Base-by-base conservation (phyloP, 495 filamentous ascomycete genomes). In the Annulohypoxylon bovei region DNA sequence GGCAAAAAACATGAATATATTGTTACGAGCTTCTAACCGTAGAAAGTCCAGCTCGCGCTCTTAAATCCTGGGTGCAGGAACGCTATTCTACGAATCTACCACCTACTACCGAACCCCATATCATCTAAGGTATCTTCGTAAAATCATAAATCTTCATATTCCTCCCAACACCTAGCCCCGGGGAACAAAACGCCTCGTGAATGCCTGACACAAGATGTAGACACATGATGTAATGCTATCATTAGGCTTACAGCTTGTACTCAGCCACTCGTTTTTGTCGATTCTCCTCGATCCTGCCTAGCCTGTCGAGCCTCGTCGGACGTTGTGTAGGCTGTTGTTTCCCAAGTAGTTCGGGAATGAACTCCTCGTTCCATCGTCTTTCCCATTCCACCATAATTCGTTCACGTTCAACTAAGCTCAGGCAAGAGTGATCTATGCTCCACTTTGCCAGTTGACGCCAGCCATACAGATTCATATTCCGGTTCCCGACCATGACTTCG, bases 401-500 rank as follows among this genome's bases (percentile, higher is more conserved):
- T 7, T 71, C 49, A 50, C 60, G 74, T 56, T 82, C 73, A 6
- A 74, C 75, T 20, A 65, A 52, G 56, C 75, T 75, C 75, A 87
- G 71, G 71, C 83, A 86, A 4, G 85, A 78, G 67, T 88, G 83
- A 54, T 85, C 79, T 33, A 88, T 77, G 62, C 85, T 87, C 85
- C 85, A 87, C 72, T 79, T 75, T 14, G 79, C 79, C n/a, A 88
- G 81, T 76, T 86, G 83, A 56, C 82, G 82, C 77, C 84, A 83
- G 16, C 85, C 85, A 42, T 79, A 77, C 1, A 88, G 74, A 30
- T 80, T 84, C 83, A 87, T 85, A 59, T 84, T 77, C 32, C 73
- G 55, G 52, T 85, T 83, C 46, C 85, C 85, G 20, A 82, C 81
- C 81, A 87, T 81, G 39, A 82, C 74, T 71, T 88, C 85, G 61